Evolutionary conservation across 108 stramenopile species (phyloP), one percentile per base, ranked within the genome.

Genomic region (Epithemia pelagica): DNA sequence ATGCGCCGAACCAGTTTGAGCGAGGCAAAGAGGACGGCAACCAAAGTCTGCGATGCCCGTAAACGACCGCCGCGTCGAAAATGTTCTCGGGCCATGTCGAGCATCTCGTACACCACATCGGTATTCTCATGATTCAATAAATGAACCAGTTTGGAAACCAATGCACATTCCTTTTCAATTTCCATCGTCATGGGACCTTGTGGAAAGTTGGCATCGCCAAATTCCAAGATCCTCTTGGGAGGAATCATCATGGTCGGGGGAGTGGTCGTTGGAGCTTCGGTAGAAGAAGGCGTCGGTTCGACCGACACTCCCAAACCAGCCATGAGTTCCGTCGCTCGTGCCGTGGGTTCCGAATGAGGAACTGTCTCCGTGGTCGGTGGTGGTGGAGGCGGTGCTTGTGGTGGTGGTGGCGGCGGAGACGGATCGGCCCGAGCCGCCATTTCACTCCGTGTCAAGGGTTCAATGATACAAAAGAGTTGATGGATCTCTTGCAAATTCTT

Each of bases 111-210:
- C 27, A 82, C 68, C 10, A 78, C 67, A 80, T 97, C 96, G 20
- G 96, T 96, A 68, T 97, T 94, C 19, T 81, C 74, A 58, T 82
- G 72, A 22, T 86, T 60, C 64, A 98, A 69, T 31, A 94, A 73
- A 74, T 97, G 96, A 29, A 96, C 76, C 5, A 99, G 68, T 52
- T 90, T 90, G 28, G 94, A 95, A n/a, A 98, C 87, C 56, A 95
- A 66, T 1, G 78, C 78, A 67, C 91, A 90, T 28, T 68, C 67
- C 32, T 22, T 31, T 54, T 54, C 52, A 19, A 55, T 26, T 29
- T 61, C 61, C 18, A 8, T 2, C 2, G 61, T 30, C 37, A 46
- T 46, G 37, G 37, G 37, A 15, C 37, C 37, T 46, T 46, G 10
- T 8, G 58, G n/a, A 8, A 7, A 7, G 26, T 10, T 7, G 29